Evolutionary conservation across 2,329 filamentous ascomycete genomes (phyloP), one percentile per base, ranked within the genome.

Genomic region (Aspergillus sp.): DNA sequence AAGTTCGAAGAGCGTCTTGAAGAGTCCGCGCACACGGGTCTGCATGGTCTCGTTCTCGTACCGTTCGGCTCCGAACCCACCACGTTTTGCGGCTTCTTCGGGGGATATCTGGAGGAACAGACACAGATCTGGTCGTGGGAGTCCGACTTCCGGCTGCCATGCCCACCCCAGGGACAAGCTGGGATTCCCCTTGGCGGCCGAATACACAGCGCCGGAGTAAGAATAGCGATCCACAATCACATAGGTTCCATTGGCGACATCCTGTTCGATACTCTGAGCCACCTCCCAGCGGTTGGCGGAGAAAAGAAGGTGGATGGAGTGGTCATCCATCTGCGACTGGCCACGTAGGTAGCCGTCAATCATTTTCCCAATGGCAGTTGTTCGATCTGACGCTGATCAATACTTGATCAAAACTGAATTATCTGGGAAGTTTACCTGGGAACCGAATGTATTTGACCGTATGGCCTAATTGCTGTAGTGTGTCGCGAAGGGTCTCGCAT

Each of bases 161-260:
- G 91, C 91, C 92, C 94, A 99, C 0, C 81, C 73, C 0, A 97
- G 77, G 0, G 81, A 76, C 11, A 97, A 80, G 2, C 77, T 71
- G 0, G 86, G 83, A 61, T 89, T 90, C 42, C 84, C 79, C 69
- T 97, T 97, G 3, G 94, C 93, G 0, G 91, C 90, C 20, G 87
- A 91, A 76, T 97, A 99, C 46, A 97, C 91, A 52, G 92, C 89
- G 49, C 94, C 94, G 17, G 89, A 94, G 77, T 96, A 93, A 70
- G 95, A 96, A 76, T 97, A 99, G 45, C 94, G 86, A 72, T 99
- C 94, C 60, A 93, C 86, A 36, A 99, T 78, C 29, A 99, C 81
- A 0, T 85, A 94, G 17, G 80, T 86, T 7, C 93, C 92, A 1
- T 77, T 71, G 1, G 77, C 74, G 5, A 97, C 76, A 49, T 76